These are phyloP conservation scores for Zygoascus ofunaensis DNA, from an alignment of 805 yeast species.

Conservation along the genomic window DNA sequence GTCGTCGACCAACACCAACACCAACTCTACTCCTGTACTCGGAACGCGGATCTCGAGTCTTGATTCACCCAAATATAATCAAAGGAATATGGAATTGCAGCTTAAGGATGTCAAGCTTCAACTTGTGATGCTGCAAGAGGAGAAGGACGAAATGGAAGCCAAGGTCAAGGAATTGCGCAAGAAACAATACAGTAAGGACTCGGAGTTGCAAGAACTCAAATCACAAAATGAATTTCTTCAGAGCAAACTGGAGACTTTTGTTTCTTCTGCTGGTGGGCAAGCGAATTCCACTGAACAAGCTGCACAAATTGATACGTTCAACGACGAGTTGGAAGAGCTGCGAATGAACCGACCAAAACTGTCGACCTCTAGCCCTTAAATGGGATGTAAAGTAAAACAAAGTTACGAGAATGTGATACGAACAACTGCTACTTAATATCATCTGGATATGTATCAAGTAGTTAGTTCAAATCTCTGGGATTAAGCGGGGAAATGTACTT, in stretches of 20 bases:
- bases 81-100: slow-evolving; percentile 59
- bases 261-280: slow-evolving; percentile 14
- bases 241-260: slow-evolving; percentile 9
- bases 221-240: slow-evolving; percentile 5
- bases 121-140: slow-evolving; percentile 69
- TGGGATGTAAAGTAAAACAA: too few species aligned
- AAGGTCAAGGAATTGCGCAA: slow-evolving; percentile 24
- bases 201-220: slow-evolving; percentile 17
- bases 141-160: slow-evolving; percentile 57
- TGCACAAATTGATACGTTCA: slow-evolving; percentile 13
- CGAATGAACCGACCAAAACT: slow-evolving; percentile 10
- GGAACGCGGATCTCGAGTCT: background rate
- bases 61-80: slow-evolving; percentile 11
- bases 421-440: too few species aligned
- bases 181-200: slow-evolving; percentile 21
- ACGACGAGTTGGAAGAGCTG: slow-evolving; percentile 14
- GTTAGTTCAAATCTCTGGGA: too few species aligned
- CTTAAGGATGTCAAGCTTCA: slow-evolving; percentile 80
- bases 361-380: too few species aligned
- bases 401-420: too few species aligned
- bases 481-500: too few species aligned
- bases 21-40: background rate
- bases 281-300: too few species aligned
- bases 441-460: too few species aligned
- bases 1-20: slow-evolving; percentile 30